These are phyloP conservation scores for Candida glucosophila DNA, from an alignment of 1,139 yeast genomes.

Conservation along the genomic window DNA sequence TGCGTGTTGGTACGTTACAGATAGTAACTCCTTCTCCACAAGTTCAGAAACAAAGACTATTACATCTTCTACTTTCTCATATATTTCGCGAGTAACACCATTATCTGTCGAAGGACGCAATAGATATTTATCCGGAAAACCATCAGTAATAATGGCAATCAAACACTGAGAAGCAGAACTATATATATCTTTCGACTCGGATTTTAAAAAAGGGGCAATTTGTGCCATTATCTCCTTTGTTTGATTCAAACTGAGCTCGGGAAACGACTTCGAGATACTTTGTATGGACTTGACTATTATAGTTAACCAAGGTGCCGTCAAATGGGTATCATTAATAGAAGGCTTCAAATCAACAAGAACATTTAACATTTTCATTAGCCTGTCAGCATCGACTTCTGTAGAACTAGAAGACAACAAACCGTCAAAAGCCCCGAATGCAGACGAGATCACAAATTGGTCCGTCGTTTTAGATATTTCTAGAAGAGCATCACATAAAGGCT, in stretches of 20 bases:
- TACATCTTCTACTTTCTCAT: conserved; percentile 50
- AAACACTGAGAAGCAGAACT: conserved; percentile 81
- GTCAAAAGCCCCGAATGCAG: conserved; percentile 82
- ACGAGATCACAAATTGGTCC: conserved; percentile 73
- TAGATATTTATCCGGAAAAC: conserved; percentile 53
- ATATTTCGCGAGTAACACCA: conserved; percentile 33
- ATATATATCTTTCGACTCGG: conserved; percentile 62
- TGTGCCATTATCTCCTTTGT: conserved; percentile 50
- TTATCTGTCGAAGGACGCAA: conserved; percentile 39
- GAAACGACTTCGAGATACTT: conserved; percentile 55
- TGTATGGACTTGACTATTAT: conserved; percentile 83
- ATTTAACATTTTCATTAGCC: conserved; percentile 55
- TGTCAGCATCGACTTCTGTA: conserved; percentile 53
- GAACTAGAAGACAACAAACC: conserved; percentile 73
- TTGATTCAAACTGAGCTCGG: conserved; percentile 46
- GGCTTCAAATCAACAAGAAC: conserved; percentile 78
- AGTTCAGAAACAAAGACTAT: conserved; percentile 41
- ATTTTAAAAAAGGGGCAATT: conserved; percentile 52
- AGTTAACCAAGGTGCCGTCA: conserved; percentile 93
- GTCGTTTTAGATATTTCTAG: conserved; percentile 72
- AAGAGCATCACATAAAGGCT: conserved; percentile 65
- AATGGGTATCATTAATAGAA: conserved; percentile 67
- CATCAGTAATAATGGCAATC: conserved; percentile 62
- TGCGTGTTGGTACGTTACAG: conserved; percentile 70
- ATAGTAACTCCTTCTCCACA: conserved; percentile 48